Evolutionary conservation across 371 early-diverging fungal species (phyloP), one percentile per base, ranked within the genome.

Genomic region (Smittium mucronatum): DNA sequence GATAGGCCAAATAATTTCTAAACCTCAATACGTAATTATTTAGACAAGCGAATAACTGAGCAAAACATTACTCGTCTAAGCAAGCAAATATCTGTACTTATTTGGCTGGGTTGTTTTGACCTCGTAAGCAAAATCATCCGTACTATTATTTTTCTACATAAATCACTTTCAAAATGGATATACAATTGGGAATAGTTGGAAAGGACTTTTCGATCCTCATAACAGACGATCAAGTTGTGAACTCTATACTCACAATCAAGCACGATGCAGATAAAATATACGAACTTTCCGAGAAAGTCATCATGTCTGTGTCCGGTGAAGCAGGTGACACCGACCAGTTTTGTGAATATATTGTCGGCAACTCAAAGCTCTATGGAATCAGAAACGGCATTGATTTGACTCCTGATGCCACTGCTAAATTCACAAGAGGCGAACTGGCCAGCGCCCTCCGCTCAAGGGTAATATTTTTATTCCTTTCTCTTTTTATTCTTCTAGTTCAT

Each of bases 321-420:
- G 83, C 93, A n/a, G 97, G 97, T 65, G 98, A 97, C 75, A 88
- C 93, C 2, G 88, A 89, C 60, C 88, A 92, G 75, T 97, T 96
- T 83, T 87, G 93, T 61, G 98, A 97, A 82, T 97, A 91, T 78
- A 89, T 97, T 71, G 93, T 94, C 77, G 85, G 90, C 73, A 97
- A 96, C 78, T 82, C 91, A 70, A 85, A 88, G 77, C 86, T 96
- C n/a, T 93, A 94, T 77, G 87, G 87, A 57, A 92, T 96, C 72
- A 82, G 87, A 66, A 88, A 95, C 75, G 90, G 90, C 28, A 82
- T 89, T 64, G 89, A 90, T 67, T 80, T 96, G 72, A 83, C 86
- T 58, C 86, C 94, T 16, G 83, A 83, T 66, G 93, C 91, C 2
- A 84, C 86, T n/a, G 92, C 96, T 2, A 86, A 81, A 68, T 97